Evolutionary conservation across 2,329 filamentous ascomycete species (phyloP), one percentile per base, ranked within the genome.

Genomic region (Tolypocladium cylindrosporum): DNA sequence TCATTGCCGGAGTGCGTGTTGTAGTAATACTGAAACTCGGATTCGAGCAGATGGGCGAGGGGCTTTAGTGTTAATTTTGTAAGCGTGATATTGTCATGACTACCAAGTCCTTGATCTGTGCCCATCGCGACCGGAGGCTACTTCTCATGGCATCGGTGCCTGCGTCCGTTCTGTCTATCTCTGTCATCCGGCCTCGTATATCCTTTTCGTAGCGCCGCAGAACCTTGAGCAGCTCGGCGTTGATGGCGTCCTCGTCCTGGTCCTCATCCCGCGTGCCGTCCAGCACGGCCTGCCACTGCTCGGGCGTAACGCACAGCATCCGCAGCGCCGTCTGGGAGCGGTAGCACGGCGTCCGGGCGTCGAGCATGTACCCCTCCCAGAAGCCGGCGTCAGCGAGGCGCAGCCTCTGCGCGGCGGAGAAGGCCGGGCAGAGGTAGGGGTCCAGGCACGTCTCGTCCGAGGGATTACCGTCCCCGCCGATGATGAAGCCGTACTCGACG

Each of bases 401-500:
- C 9, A 67, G 65, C 57, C 65, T 73, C 62, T 78, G 74, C 6
- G 55, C 51, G 3, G 57, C 52, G 34, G 68, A 63, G 37, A 79
- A 61, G 59, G 63, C 69, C 62, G 74, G 72, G 36, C 79, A 67
- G 42, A 83, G 57, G n/a, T 73, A 74, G 2, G 76, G 72, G 58
- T 83, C 79, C 3, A 83, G 68, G 13, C 67, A 67, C 2, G 75
- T 71, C 65, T 81, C 79, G 54, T 83, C 80, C 74, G 77, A 81
- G n/a, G 69, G 65, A 64, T 83, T 82, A 31, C 66, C 81, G 24
- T 66, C 77, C 31, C 62, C 61, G 11, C 61, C 63, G 27, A 79
- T 68, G n/a, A 75, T 69, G 64, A 82, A 82, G 31, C 79, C 79
- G 65, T 82, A 91, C 71, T 91, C 88, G 0, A 83, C 79, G 2